These are phyloP conservation scores for Monosiga brevicollis DNA, from an alignment of 78 protist genomes.

Conservation along the genomic window DNA sequence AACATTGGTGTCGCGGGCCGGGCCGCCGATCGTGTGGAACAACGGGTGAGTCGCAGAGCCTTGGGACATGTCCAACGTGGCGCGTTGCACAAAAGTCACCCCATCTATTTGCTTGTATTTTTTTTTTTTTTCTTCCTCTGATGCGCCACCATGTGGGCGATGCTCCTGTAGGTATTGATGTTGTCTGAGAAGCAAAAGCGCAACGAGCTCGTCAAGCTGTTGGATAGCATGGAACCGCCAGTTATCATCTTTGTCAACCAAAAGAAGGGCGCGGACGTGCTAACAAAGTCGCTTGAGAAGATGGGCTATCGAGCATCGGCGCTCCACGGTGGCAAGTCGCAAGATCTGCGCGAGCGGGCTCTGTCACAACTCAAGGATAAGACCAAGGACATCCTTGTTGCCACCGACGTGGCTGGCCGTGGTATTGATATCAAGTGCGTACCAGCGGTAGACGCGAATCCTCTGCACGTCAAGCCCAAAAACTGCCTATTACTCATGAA, in stretches of 20 bases:
- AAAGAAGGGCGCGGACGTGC: constrained; percentile 35
- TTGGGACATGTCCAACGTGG: no score
- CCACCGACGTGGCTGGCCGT: constrained; percentile 77
- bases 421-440: constrained; percentile 77
- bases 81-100: no score
- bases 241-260: constrained; percentile 74
- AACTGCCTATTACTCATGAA: no score
- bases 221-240: constrained; percentile 42
- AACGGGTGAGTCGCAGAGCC: no score
- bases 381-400: constrained; percentile 20
- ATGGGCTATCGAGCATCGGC: constrained; percentile 1
- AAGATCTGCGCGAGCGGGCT: constrained; percentile 34
- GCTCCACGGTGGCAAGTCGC: constrained; percentile 38
- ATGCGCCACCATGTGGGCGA: no score
- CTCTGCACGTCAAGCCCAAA: no score
- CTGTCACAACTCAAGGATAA: constrained; percentile 16
- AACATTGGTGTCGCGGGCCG: not conserved
- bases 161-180: no score
- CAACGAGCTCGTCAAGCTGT: not conserved
- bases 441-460: no score
- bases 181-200: constrained; percentile 3
- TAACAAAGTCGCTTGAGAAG: constrained; percentile 10
- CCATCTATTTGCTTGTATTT: no score
- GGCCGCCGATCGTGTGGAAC: constrained; percentile 3
- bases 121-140: no score